A percentile compares a stretch with the other conserved stretches of the same genome.
These are phyloP conservation scores for Berkeleyomyces basicola DNA, from an alignment of 2,329 filamentous ascomycete genomes.

Conservation along the genomic window DNA sequence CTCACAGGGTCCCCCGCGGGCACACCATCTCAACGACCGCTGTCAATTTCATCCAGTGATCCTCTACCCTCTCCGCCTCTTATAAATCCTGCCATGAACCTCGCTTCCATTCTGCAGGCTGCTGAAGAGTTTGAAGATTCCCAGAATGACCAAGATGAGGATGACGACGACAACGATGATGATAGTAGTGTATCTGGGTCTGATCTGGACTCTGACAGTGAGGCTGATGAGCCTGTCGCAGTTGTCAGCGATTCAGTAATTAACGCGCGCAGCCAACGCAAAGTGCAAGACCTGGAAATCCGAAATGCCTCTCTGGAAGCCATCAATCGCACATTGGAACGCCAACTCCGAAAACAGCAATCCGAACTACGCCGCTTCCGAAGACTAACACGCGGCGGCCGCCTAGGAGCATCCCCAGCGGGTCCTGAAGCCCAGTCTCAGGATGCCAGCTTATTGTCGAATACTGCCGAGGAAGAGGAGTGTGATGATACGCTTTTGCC, in stretches of 20 bases:
- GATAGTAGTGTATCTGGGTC: slow-evolving; percentile 3
- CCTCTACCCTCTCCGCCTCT: slow-evolving; percentile 3
- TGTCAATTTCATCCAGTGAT: slow-evolving; percentile 12
- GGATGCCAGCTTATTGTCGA: slow-evolving; percentile 28
- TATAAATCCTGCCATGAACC: slow-evolving; percentile 25
- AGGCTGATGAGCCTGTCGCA: slow-evolving; percentile 5
- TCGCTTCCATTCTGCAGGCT: slow-evolving; percentile 40
- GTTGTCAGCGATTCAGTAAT: slow-evolving; percentile 52
- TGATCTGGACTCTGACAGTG: slow-evolving; percentile 7
- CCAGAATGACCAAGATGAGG: background rate
- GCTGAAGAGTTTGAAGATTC: slow-evolving; percentile 31
- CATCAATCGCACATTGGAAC: slow-evolving; percentile 84
- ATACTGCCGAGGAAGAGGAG: slow-evolving; percentile 32
- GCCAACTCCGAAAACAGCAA: slow-evolving; percentile 80
- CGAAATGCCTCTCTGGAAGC: slow-evolving; percentile 88
- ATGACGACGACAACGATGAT: background rate
- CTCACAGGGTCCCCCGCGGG: background rate
- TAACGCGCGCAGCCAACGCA: slow-evolving; percentile 81
- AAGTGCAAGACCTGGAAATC: slow-evolving; percentile 91
- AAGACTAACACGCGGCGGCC: slow-evolving; percentile 67
- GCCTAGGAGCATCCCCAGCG: slow-evolving; percentile 41
- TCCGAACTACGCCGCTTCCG: slow-evolving; percentile 73
- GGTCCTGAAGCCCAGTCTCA: slow-evolving; percentile 25
- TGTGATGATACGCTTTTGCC: slow-evolving; percentile 6
- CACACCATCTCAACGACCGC: slow-evolving; percentile 17